A percentile compares a stretch with the other conserved stretches of the same genome.
Conservation (phyloP, 164 flowering plant species). For the Magnolia officinalis region DNA sequence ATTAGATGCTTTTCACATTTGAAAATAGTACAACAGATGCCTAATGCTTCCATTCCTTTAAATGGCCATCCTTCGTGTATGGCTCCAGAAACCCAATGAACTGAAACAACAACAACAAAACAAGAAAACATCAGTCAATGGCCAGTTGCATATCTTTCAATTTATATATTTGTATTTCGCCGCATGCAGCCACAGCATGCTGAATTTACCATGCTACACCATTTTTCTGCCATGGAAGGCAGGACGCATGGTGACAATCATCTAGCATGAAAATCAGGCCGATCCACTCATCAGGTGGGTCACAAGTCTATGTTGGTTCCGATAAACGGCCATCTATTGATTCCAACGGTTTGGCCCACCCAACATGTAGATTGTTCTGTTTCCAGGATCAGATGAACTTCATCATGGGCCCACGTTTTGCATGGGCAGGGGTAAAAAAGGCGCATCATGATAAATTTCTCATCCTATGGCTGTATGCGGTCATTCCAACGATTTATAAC, state of each 20-base stretch:
- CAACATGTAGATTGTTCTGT: not conserved
- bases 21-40: not conserved
- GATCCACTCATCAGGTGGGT: not conserved
- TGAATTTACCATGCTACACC: not conserved
- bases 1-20: not conserved
- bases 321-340: not conserved
- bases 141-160: not conserved
- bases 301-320: too few species aligned
- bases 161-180: too few species aligned
- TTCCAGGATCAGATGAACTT: not conserved
- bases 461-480: too few species aligned
- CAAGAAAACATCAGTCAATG: not conserved
- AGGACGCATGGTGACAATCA: not conserved
- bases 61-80: slow-evolving; percentile 63
- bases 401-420: not conserved
- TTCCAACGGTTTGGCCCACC: not conserved
- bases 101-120: slow-evolving; percentile 30
- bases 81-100: slow-evolving; percentile 91
- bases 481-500: too few species aligned
- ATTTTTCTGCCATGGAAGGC: not conserved
- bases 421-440: not conserved
- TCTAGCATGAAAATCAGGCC: not conserved
- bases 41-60: slow-evolving; percentile 60
- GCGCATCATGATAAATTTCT: not conserved
- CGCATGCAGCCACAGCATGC: not conserved